Base-by-base conservation (phyloP, 2,329 filamentous ascomycete genomes). In the Amauroascus verrucosus region DNA sequence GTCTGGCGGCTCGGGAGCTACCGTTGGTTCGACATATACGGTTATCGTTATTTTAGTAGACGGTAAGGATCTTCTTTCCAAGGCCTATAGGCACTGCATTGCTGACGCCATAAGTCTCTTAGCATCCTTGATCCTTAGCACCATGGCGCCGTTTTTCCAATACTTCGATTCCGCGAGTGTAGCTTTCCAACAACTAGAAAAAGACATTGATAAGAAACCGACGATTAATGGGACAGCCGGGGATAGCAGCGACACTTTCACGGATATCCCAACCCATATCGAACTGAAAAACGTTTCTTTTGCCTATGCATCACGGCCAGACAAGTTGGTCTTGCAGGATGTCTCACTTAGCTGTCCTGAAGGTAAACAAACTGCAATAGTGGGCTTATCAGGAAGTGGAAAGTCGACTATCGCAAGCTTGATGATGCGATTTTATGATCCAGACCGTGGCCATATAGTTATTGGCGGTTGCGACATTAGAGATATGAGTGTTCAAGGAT, bases 321-420 rank as follows among this genome's bases (percentile, higher is more conserved):
- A 65, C 35, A 59, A 60, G 9, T 57, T 56, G 13, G 64, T 66
- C 3, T 58, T 68, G 11, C 54, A 63, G 14, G 56, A 63, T 22
- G 55, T 69, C 38, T 84, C 74, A 48, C 76, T 95, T 1, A 69
- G 77, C 0, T 82, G 93, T 37, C 85, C 86, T 1, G 84, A 86
- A 2, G 86, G 87, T 24, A 90, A 91, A 72, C 87, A 84, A 22
- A 91, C 88, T 0, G 89, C 89, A 1, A 73, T 95, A 0, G 89
- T 95, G 3, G 74, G 73, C 7, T 70, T 72, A 14, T 71, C 75
- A 16, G 74, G 72, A 8, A 73, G 70, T 55, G 75, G 75, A 5
- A 77, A 77, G 57, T 75, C 73, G n/a, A 75, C 73, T 1, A 58
- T 65, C 40, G 60, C 61, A 8, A 61, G 56, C n/a, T 54, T 67